These are phyloP conservation scores for Neurospora discreta DNA, from an alignment of 495 filamentous ascomycete genomes.

Conservation along the genomic window DNA sequence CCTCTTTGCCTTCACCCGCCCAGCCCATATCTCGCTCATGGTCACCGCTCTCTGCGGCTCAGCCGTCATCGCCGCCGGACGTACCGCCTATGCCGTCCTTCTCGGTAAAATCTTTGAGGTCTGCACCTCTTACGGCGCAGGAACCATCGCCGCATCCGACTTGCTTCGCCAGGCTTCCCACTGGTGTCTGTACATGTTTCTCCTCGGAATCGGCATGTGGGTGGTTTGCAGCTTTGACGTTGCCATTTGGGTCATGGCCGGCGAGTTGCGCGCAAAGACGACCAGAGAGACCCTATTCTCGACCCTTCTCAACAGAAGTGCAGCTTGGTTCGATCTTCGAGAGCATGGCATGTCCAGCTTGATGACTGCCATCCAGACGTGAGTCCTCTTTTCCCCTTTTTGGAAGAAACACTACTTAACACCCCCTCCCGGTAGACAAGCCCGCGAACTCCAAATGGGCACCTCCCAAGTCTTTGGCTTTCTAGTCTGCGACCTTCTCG, in stretches of 20 bases:
- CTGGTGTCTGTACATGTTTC: conserved; percentile 47
- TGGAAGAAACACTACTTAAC: neutral
- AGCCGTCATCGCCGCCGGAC: conserved; percentile 47
- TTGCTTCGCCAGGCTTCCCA: conserved; percentile 45
- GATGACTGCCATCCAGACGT: conserved; percentile 65
- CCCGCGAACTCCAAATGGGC: conserved; percentile 70
- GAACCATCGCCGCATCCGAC: conserved; percentile 32
- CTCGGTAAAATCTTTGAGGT: conserved; percentile 66
- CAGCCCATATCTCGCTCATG: conserved; percentile 46
- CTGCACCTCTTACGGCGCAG: conserved; percentile 55
- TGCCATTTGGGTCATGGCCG: conserved; percentile 58
- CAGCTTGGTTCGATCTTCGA: conserved; percentile 74
- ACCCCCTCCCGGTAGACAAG: conserved; percentile 43
- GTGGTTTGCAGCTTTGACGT: conserved; percentile 54
- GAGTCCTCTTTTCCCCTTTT: conserved; percentile 16
- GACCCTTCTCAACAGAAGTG: conserved; percentile 56
- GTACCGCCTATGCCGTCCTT: conserved; percentile 56
- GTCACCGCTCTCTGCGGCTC: conserved; percentile 39
- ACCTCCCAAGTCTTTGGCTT: conserved; percentile 70
- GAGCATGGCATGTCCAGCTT: conserved; percentile 62
- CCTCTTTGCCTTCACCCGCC: conserved; percentile 64
- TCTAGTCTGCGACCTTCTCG: conserved; percentile 48
- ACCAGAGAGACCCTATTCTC: conserved; percentile 55
- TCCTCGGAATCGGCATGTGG: conserved; percentile 53
- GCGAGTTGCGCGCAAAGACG: conserved; percentile 65